Conservation (phyloP, 768 basidiomycete genomes). For the Clathrus columnatus region DNA sequence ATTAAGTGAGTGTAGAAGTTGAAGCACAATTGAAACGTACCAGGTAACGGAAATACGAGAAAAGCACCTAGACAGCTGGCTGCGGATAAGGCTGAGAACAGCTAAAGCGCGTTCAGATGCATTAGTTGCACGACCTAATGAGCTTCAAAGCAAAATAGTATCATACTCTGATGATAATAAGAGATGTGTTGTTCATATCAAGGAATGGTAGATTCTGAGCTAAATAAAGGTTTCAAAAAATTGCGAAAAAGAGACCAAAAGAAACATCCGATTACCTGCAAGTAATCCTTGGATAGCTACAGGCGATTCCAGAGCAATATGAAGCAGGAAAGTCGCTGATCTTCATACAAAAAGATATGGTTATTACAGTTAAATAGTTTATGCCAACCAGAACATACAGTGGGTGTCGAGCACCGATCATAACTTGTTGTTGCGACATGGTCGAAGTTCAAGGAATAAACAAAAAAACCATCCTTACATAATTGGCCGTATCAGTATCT, state of each 20-base stretch:
- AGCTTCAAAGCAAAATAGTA: neutral
- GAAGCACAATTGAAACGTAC: conserved; percentile 29
- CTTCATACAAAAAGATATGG: conserved; percentile 24
- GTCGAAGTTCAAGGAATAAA: neutral
- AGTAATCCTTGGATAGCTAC: conserved; percentile 69
- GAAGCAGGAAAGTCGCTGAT: conserved; percentile 64
- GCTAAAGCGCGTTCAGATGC: conserved; percentile 27
- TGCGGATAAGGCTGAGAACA: conserved; percentile 58
- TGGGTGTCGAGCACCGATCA: conserved; percentile 1
- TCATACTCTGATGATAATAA: conserved; percentile 67
- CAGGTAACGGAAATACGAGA: conserved; percentile 65
- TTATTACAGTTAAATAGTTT: neutral
- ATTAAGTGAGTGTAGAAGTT: neutral
- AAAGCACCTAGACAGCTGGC: conserved; percentile 53
- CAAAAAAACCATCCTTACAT: neutral
- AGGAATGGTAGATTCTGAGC: conserved; percentile 53
- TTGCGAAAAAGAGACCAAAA: neutral
- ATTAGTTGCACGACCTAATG: neutral
- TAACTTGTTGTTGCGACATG: neutral
- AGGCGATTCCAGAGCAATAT: conserved; percentile 72
- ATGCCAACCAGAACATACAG: neutral
- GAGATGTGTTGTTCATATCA: conserved; percentile 73
- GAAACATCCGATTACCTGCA: conserved; percentile 29
- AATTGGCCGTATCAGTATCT: neutral
- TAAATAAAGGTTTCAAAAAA: neutral